Evolutionary conservation across 2,329 filamentous ascomycete species (phyloP).

Genomic region (Hymenoscyphus albidus): DNA sequence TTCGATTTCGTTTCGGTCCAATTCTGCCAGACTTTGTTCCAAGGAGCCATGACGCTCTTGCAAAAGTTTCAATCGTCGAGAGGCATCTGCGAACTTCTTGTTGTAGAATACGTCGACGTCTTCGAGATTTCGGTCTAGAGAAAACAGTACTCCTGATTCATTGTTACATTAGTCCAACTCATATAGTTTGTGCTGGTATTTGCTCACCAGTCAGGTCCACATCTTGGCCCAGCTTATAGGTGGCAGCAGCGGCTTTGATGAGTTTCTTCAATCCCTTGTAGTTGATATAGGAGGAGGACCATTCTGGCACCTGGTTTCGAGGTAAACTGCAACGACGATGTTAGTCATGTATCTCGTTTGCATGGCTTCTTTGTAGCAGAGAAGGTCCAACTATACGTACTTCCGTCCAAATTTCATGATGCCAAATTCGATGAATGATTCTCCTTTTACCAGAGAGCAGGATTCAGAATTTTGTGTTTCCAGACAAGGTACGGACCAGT

Average conservation of each 20-base stretch:
- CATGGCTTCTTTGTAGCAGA: neutral
- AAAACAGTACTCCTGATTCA: slow-evolving; percentile 85
- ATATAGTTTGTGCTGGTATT: slow-evolving; percentile 34
- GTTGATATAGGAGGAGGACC: slow-evolving; percentile 80
- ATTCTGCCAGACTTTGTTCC: slow-evolving; percentile 62
- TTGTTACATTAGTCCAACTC: slow-evolving; percentile 24
- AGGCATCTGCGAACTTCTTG: slow-evolving; percentile 84
- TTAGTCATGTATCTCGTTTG: neutral
- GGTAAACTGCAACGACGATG: slow-evolving; percentile 51
- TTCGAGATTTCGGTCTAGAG: slow-evolving; percentile 93
- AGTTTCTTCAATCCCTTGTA: slow-evolving; percentile 94
- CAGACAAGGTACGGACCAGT: neutral
- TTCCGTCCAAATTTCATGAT: slow-evolving; percentile 62
- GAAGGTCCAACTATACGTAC: slow-evolving; percentile 40
- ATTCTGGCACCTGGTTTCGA: slow-evolving; percentile 82
- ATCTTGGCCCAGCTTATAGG: slow-evolving; percentile 63
- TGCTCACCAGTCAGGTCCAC: slow-evolving; percentile 80
- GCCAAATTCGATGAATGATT: slow-evolving; percentile 6
- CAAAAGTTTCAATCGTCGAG: slow-evolving; percentile 78
- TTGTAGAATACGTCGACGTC: slow-evolving; percentile 97
- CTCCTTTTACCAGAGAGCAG: slow-evolving; percentile 2
- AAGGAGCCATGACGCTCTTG: slow-evolving; percentile 81
- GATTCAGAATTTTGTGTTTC: neutral
- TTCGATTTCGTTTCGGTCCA: slow-evolving; percentile 86
- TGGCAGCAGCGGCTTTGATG: slow-evolving; percentile 71